A percentile compares a stretch with the other conserved stretches of the same genome.
These are phyloP conservation scores for Saccharomycopsis fermentans DNA, from an alignment of 805 yeast genomes.

Conservation along the genomic window DNA sequence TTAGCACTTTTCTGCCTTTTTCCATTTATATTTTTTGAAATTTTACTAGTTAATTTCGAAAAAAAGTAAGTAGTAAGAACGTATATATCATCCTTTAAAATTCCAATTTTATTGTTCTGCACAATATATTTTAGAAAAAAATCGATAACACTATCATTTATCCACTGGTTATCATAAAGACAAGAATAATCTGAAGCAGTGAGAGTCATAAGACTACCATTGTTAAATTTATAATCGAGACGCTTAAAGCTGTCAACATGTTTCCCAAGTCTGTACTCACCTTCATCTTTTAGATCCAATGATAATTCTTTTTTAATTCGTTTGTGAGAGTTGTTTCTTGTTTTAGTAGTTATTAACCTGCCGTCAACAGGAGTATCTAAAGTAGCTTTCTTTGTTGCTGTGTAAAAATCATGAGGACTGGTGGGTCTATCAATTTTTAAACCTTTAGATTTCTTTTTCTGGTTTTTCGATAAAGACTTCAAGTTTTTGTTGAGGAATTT, in stretches of 20 bases:
- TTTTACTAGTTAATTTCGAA: conserved; percentile 39
- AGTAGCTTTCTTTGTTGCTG: neutral
- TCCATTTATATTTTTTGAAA: conserved; percentile 20
- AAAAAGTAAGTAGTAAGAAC: conserved; percentile 80
- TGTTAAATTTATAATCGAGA: conserved; percentile 42
- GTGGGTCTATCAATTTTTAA: neutral
- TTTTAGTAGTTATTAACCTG: neutral
- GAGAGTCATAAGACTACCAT: conserved; percentile 45
- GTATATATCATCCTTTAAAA: conserved; percentile 32
- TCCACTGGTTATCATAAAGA: conserved; percentile 71
- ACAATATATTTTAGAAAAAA: conserved; percentile 62
- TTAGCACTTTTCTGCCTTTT: conserved; percentile 15
- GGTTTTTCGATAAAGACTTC: neutral
- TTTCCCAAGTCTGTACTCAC: neutral
- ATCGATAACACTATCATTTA: conserved; percentile 82
- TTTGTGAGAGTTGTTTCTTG: neutral
- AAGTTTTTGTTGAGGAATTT: neutral
- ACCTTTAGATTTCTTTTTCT: neutral
- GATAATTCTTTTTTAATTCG: neutral
- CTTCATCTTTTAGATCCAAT: conserved; percentile 1
- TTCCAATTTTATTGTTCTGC: conserved; percentile 11
- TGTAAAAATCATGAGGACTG: neutral
- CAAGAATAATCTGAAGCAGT: conserved; percentile 68
- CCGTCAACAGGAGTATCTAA: neutral
- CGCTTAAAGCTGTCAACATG: conserved; percentile 25